Evolutionary conservation across 306 rosid genomes (phyloP).

Genomic region (Boehmeria nivea): DNA sequence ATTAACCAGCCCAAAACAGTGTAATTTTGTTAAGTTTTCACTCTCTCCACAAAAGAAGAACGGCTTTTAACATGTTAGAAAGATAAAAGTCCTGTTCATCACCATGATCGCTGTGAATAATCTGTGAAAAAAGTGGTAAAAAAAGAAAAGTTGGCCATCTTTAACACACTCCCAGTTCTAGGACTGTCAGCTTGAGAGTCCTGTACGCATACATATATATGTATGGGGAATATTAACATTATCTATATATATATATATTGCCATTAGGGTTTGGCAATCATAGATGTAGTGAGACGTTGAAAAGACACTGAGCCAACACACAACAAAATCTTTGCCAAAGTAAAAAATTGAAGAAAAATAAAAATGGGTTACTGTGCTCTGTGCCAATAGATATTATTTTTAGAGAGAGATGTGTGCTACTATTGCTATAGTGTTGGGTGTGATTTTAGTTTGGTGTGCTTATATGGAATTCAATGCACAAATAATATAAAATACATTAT

Average conservation of each 20-base stretch:
- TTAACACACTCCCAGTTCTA: conserved; percentile 82
- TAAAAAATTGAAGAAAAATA: not conserved
- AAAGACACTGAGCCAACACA: conserved; percentile 42
- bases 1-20: conserved; percentile 31
- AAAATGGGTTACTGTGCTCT: conserved; percentile 15
- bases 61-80: conserved; percentile 35
- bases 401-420: conserved; percentile 1
- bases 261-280: conserved; percentile 29
- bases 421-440: conserved; percentile 8
- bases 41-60: not conserved
- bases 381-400: not conserved
- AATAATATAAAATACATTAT: too few species aligned
- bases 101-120: conserved; percentile 24
- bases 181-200: conserved; percentile 56
- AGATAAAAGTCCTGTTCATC: conserved; percentile 31
- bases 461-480: not conserved
- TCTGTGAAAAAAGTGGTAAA: conserved; percentile 38
- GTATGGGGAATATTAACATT: conserved; percentile 34
- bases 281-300: conserved; percentile 53
- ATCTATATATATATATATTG: not conserved
- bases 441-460: not conserved
- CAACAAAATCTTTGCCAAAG: conserved; percentile 18
- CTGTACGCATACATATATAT: conserved; percentile 21
- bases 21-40: conserved; percentile 3
- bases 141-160: conserved; percentile 55